These are phyloP conservation scores for Trichoderma asperellum DNA, from an alignment of 2,329 filamentous ascomycete genomes.

Conservation along the genomic window DNA sequence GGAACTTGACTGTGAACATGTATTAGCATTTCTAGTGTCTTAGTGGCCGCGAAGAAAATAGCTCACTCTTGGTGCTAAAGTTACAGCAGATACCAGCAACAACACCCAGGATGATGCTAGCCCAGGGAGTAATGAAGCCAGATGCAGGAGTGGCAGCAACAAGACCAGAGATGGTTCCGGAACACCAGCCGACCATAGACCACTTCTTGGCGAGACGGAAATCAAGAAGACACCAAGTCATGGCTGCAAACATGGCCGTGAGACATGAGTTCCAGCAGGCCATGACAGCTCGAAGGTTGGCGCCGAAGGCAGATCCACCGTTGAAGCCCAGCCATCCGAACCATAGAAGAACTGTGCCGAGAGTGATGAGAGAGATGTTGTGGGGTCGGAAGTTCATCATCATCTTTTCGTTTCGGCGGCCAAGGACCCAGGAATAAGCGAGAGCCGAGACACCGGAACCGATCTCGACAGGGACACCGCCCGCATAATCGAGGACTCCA, in stretches of 20 bases:
- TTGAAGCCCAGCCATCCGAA: conserved; percentile 99
- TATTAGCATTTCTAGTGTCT: background rate
- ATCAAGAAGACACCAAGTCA: conserved; percentile 95
- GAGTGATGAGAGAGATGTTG: conserved; percentile 95
- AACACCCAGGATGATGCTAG: conserved; percentile 67
- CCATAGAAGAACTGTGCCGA: conserved; percentile 95
- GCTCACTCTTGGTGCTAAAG: conserved; percentile 64
- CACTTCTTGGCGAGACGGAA: conserved; percentile 93
- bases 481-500: conserved; percentile 94
- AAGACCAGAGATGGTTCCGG: conserved; percentile 70
- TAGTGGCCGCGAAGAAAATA: background rate
- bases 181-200: conserved; percentile 79
- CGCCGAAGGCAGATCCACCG: conserved; percentile 90
- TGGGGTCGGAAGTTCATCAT: conserved; percentile 99
- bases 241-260: conserved; percentile 87
- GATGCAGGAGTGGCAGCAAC: conserved; percentile 72
- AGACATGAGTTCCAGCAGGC: conserved; percentile 98
- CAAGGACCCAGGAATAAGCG: conserved; percentile 94
- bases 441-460: conserved; percentile 89
- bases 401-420: conserved; percentile 97
- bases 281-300: conserved; percentile 91
- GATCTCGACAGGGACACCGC: conserved; percentile 96
- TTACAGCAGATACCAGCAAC: conserved; percentile 69
- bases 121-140: conserved; percentile 70
- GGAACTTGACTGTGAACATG: conserved; percentile 55